A percentile compares a stretch with the other conserved stretches of the same genome.
phyloP scores from a whole-genome alignment of 371 early-diverging fungal genomes.

The Circinella umbellata region DNA sequence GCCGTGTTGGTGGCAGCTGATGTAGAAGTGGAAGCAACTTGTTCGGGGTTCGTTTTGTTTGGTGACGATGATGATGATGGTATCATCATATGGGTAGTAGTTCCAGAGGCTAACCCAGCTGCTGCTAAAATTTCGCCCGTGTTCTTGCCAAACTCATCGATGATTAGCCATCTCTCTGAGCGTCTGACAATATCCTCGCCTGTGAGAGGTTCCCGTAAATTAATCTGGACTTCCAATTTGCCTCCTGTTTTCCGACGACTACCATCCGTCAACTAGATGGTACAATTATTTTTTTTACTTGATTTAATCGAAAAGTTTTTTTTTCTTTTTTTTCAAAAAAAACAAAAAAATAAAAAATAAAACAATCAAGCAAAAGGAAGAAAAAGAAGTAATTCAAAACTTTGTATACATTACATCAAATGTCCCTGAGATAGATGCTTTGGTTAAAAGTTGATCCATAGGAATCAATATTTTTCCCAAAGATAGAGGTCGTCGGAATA shows the following conservation, averaged over 20 bases:
- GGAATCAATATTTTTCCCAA: constrained; percentile 69
- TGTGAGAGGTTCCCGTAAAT: constrained; percentile 68
- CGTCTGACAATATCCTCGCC: constrained; percentile 65
- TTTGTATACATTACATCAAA: constrained; percentile 58
- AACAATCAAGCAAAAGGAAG: no score
- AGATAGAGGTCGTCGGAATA: constrained; percentile 59
- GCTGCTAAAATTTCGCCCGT: constrained; percentile 26
- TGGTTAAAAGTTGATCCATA: constrained; percentile 61
- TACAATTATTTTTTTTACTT: not conserved
- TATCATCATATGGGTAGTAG: not conserved
- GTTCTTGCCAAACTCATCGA: constrained; percentile 57
- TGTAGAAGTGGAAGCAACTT: constrained; percentile 8
- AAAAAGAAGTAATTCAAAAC: no score
- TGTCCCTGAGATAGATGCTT: constrained; percentile 69
- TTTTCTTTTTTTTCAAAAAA: constrained; percentile 3
- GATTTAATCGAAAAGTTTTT: not conserved
- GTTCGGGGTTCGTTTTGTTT: constrained; percentile 6
- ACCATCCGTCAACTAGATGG: constrained; percentile 60
- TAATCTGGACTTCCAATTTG: constrained; percentile 69
- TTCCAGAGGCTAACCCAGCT: constrained; percentile 31
- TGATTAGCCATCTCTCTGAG: constrained; percentile 74
- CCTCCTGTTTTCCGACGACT: constrained; percentile 75
- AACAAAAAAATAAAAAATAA: no score
- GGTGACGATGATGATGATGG: not conserved
- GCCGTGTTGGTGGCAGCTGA: not conserved